Conservation (phyloP, 2,329 filamentous ascomycete genomes). For the Lojkania enalia region DNA sequence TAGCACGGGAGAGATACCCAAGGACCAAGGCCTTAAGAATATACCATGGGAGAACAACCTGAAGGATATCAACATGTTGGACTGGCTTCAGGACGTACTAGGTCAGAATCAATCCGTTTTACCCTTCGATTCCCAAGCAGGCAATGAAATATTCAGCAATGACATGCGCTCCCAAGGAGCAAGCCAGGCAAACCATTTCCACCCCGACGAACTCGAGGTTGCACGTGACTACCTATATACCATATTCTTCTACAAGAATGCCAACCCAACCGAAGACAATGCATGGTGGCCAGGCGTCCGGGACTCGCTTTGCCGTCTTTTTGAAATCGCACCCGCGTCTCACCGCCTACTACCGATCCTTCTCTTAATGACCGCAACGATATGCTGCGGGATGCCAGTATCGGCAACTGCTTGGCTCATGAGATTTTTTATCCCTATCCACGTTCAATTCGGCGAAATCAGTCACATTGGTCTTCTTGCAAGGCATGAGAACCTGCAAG, state of each 20-base stretch:
- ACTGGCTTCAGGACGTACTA: not conserved
- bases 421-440: not conserved
- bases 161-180: too few species aligned
- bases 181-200: too few species aligned
- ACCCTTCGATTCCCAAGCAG: not conserved
- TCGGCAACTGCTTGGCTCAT: not conserved
- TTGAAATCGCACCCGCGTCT: not conserved
- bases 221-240: not conserved
- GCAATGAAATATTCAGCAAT: not conserved
- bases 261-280: not conserved
- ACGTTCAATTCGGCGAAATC: not conserved
- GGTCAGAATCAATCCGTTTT: not conserved
- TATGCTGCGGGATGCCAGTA: not conserved
- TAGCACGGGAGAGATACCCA: not conserved
- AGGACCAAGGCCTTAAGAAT: not conserved
- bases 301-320: not conserved
- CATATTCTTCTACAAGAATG: not conserved
- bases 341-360: not conserved
- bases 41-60: not conserved
- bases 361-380: not conserved
- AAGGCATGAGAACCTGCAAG: not conserved
- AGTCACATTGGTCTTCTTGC: not conserved
- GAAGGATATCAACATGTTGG: not conserved
- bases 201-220: not conserved
- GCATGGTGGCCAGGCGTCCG: not conserved